A percentile compares a stretch with the other conserved stretches of the same genome.
Conservation (phyloP, 2,329 filamentous ascomycete species). For the Colletotrichum brevisporum region DNA sequence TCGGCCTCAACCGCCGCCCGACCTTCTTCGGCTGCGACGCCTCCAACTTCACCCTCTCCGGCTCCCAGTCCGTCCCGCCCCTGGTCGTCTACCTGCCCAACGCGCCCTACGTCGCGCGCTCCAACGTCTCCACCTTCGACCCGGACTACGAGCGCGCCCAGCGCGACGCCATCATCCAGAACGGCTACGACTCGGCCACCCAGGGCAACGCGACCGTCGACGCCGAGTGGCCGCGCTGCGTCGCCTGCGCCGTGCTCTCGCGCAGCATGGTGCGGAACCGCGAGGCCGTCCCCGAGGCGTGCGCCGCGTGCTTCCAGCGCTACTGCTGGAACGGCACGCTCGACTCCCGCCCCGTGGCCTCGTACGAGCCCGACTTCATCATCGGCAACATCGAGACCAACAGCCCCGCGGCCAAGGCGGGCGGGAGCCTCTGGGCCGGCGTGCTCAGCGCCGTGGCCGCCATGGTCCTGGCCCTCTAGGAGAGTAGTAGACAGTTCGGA, state of each 20-base stretch:
- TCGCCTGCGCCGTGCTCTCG: slow-evolving; percentile 88
- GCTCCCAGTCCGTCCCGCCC: slow-evolving; percentile 65
- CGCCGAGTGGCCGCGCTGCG: slow-evolving; percentile 82
- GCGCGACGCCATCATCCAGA: slow-evolving; percentile 86
- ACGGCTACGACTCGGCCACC: slow-evolving; percentile 88
- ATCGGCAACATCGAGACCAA: slow-evolving; percentile 43
- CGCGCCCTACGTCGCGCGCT: slow-evolving; percentile 80
- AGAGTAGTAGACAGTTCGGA: background rate
- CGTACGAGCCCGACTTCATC: slow-evolving; percentile 51
- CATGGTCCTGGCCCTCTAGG: slow-evolving; percentile 21
- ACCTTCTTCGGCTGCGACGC: slow-evolving; percentile 75
- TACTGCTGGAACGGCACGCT: slow-evolving; percentile 96
- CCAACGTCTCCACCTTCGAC: slow-evolving; percentile 86
- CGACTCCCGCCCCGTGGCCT: slow-evolving; percentile 40
- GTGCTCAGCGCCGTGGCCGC: slow-evolving; percentile 12
- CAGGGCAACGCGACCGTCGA: slow-evolving; percentile 85
- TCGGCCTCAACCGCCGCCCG: slow-evolving; percentile 71
- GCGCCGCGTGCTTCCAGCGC: slow-evolving; percentile 79
- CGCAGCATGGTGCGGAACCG: slow-evolving; percentile 81
- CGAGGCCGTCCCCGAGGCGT: slow-evolving; percentile 78
- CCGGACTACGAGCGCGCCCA: slow-evolving; percentile 73
- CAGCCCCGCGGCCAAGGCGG: slow-evolving; percentile 28
- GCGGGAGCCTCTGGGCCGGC: slow-evolving; percentile 23
- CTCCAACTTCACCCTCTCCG: slow-evolving; percentile 67
- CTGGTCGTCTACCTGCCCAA: slow-evolving; percentile 92